phyloP scores from a whole-genome alignment of 2,329 filamentous ascomycete genomes.

The Fusarium sp. region DNA sequence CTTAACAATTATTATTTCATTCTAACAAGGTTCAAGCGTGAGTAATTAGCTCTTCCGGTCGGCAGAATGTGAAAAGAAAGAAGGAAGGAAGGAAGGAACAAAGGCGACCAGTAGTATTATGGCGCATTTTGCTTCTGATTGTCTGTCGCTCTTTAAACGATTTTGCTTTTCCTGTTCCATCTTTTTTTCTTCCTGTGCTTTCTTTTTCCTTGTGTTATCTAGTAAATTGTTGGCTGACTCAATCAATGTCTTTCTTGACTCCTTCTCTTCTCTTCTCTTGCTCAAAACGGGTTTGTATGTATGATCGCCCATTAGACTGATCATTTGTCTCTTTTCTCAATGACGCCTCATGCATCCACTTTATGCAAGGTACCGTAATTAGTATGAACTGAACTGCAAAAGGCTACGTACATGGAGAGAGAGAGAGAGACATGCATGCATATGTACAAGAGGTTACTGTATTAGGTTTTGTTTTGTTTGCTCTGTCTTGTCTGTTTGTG shows the following conservation, averaged over 20 bases:
- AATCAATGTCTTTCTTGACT: slow-evolving; percentile 36
- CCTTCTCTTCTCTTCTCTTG: not conserved
- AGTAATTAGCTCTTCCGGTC: not conserved
- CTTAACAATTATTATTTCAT: not conserved
- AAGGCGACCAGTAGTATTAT: not conserved
- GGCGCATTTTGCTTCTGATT: slow-evolving; percentile 15
- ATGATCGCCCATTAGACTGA: not conserved
- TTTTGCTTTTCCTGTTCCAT: slow-evolving; percentile 33
- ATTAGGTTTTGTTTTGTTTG: slow-evolving; percentile 5
- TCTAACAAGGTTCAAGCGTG: not conserved
- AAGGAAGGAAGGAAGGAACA: not conserved
- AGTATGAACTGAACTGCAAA: not conserved
- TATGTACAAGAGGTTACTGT: not conserved
- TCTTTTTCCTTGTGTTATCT: not conserved
- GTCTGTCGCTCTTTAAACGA: not conserved
- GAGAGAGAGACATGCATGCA: not conserved
- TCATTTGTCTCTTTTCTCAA: slow-evolving; percentile 28
- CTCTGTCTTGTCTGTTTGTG: not conserved
- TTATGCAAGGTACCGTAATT: slow-evolving; percentile 31
- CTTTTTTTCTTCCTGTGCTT: not conserved
- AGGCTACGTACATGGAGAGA: not conserved
- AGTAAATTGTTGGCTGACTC: slow-evolving; percentile 2
- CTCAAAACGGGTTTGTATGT: not conserved
- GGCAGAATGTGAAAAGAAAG: not conserved
- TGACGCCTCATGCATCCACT: slow-evolving; percentile 29